Evolutionary conservation across 352 stramenopile genomes (phyloP), one percentile per base, ranked within the genome.

Genomic region (Blastocystis sp.): DNA sequence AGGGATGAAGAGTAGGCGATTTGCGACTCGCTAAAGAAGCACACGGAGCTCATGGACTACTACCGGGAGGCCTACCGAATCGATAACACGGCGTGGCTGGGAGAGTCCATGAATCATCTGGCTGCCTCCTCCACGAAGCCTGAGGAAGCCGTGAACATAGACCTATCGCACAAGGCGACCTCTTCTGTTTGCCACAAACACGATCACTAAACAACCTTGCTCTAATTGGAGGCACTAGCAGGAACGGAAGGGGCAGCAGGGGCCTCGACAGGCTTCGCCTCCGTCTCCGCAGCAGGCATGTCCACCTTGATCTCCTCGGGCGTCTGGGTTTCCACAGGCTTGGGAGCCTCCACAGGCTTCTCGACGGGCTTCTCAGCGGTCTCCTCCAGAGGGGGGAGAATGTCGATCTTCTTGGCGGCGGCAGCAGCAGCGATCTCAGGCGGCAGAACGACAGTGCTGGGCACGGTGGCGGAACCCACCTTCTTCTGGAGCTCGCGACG

Each of bases 21-120:
- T 17, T 84, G 74, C 28, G 74, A 84, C 45, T 67, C 74, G 7
- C 61, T 84, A 5, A 19, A n/a, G 53, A 69, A 67, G 48, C 60
- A 40, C 23, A 28, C 21, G 9, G 60, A 67, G 23, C 7, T 67
- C 7, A 64, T 84, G 74, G 56, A 69, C 38, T 69, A 84, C 53
- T 84, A 84, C 48, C 19, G 74, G 52, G 74, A 84, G 23, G 38
- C 34, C 0, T 84, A 84, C 43, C 74, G 74, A 11, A 59, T 69
- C 1, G 74, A 84, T 43, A 38, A 21, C 21, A 67, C 34, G 11
- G 14, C 34, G 10, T 84, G 52, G 45, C 9, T 84, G 17, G 45
- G 69, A 19, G 34, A 84, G 60, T 38, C 23, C 21, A 67, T 69
- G 11, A 53, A 70, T 17, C 56, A 52, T 66, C 19, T 45, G 28